These are phyloP conservation scores for Escallonia rubra DNA, from an alignment of 129 eudicot genomes.

Conservation along the genomic window DNA sequence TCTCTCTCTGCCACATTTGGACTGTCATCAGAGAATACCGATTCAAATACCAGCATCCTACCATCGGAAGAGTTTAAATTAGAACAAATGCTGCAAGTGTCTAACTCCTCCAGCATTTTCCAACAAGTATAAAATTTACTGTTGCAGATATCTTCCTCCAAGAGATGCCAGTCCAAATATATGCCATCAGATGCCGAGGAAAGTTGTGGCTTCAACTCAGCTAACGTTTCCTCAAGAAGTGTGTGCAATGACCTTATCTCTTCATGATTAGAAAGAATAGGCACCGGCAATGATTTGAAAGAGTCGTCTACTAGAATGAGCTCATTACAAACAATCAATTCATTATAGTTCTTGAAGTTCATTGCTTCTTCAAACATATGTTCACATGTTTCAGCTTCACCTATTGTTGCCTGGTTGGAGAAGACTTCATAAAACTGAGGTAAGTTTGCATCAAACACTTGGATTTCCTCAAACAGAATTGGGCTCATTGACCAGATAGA, in stretches of 20 bases:
- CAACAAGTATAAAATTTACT: conserved; percentile 26
- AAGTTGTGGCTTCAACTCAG: conserved; percentile 54
- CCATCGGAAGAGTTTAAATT: conserved; percentile 30
- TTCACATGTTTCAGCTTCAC: conserved; percentile 42
- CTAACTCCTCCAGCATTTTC: conserved; percentile 48
- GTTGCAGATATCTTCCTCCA: conserved; percentile 56
- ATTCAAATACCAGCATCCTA: conserved; percentile 39
- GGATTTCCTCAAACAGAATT: conserved; percentile 49
- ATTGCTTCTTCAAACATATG: conserved; percentile 44
- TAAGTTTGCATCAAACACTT: conserved; percentile 42
- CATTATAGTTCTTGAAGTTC: conserved; percentile 41
- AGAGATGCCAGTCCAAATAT: conserved; percentile 86
- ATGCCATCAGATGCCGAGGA: conserved; percentile 79
- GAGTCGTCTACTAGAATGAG: conserved; percentile 64
- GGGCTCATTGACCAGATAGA: conserved; percentile 14
- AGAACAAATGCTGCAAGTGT: conserved; percentile 23
- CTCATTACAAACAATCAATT: conserved; percentile 66
- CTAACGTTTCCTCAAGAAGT: conserved; percentile 38
- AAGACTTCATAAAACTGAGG: conserved; percentile 34
- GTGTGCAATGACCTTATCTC: conserved; percentile 31
- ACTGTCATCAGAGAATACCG: conserved; percentile 45
- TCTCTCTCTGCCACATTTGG: conserved; percentile 13
- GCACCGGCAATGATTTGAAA: conserved; percentile 81
- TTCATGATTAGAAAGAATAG: conserved; percentile 51
- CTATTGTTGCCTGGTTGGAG: conserved; percentile 16